Base-by-base conservation (phyloP, 2,329 filamentous ascomycete genomes). In the Juglanconis juglandina region DNA sequence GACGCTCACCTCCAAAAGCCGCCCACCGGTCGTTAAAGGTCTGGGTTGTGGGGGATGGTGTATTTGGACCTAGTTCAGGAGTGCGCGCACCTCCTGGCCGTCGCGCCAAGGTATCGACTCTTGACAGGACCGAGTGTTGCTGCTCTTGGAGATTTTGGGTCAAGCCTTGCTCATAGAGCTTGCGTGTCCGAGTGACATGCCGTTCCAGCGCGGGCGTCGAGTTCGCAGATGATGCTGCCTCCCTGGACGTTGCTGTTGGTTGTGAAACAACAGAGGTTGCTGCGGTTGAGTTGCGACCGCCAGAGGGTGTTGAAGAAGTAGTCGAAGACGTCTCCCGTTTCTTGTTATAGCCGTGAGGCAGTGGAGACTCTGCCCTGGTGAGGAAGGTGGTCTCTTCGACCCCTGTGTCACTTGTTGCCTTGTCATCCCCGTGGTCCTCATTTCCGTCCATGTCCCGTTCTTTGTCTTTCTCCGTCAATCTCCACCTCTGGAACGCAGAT, bases 251-350 rank as follows among this genome's bases (percentile, higher is more conserved):
- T 3, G 78, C 72, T 1, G 81, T 72, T 14, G 77, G 77, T 62
- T 94, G 91, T 0, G 92, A 96, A n/a, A 87, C 86, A 54, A 96
- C 79, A 0, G 94, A 97, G 0, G 92, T 97, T 3, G 92, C 92
- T 6, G 92, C 91, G 1, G 93, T 96, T 0, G 94, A 97, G 58
- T 86, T 87, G 34, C 91, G 87, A 33, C 85, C 84, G 44, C 87
- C 82, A 0, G 86, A 87, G 5, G 86, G 88, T 4, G 76, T 77
- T 0, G 85, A 88, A 0, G 92, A 95, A 6, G 87, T 89, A 0
- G 91, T 96, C 0, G 94, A 97, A 1, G 90, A 95, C 0, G 92
- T 96, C 65, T 92, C 92, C 33, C 93, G 83, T 65, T 94, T 91
- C 63, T 84, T 84, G 67, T 89, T 89, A 69, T 88, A 92, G 24